These are phyloP conservation scores for Houttuynia cordata DNA, from an alignment of 164 flowering plant genomes.

Conservation along the genomic window DNA sequence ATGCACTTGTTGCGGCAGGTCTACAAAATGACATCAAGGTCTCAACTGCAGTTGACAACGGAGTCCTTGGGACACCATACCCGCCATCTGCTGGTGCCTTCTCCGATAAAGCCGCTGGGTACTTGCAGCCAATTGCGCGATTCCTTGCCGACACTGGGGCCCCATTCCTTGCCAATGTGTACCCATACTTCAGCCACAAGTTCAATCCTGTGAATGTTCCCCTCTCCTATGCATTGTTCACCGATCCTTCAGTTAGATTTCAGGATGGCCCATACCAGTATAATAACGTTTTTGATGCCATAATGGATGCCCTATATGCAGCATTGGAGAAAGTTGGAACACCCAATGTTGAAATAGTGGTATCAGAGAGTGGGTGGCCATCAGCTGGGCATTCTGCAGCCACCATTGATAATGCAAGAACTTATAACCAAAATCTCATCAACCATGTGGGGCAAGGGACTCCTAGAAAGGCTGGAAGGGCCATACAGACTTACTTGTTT, in stretches of 20 bases:
- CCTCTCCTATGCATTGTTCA: slow-evolving; percentile 28
- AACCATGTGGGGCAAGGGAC: slow-evolving; percentile 14
- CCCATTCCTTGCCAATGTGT: slow-evolving; percentile 30
- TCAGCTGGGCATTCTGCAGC: slow-evolving; percentile 9
- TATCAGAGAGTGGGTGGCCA: slow-evolving; percentile 20
- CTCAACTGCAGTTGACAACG: slow-evolving; percentile 13
- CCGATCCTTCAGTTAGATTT: slow-evolving; percentile 6
- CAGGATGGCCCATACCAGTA: slow-evolving; percentile 15
- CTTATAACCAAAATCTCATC: slow-evolving; percentile 13
- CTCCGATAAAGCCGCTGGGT: background rate
- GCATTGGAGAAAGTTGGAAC: slow-evolving; percentile 17
- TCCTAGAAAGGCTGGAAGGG: slow-evolving; percentile 13
- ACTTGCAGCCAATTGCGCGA: slow-evolving; percentile 12
- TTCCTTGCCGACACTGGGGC: slow-evolving; percentile 12
- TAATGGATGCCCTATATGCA: slow-evolving; percentile 19
- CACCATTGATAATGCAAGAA: slow-evolving; percentile 8
- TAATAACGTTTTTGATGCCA: slow-evolving; percentile 25
- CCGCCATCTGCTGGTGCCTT: slow-evolving; percentile 29
- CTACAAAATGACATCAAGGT: slow-evolving; percentile 20
- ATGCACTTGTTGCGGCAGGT: slow-evolving; percentile 17
- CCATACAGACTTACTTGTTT: slow-evolving; percentile 18
- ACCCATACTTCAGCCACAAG: slow-evolving; percentile 23
- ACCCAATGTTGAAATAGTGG: slow-evolving; percentile 6
- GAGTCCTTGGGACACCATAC: slow-evolving; percentile 8
- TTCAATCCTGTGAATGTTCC: slow-evolving; percentile 1